Conservation (phyloP, 148 eudicot genomes). For the Arctostaphylos glauca region DNA sequence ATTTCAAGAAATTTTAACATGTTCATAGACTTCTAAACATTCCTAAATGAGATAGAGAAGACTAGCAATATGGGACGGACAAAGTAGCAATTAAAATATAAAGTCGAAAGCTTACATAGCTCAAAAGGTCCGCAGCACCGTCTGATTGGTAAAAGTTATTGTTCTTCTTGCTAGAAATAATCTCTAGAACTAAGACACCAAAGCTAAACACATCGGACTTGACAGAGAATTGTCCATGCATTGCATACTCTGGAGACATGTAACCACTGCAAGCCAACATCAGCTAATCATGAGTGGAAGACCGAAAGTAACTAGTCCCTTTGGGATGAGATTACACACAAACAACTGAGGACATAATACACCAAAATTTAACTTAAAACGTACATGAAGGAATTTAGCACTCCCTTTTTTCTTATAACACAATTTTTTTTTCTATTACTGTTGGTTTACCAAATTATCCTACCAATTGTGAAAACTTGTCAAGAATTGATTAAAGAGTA, state of each 20-base stretch:
- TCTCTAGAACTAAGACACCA: too few relatives aligned
- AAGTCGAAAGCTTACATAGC: constrained; percentile 29
- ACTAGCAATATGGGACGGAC: background rate
- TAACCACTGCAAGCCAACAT: constrained; percentile 27
- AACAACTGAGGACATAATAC: background rate
- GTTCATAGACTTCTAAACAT: background rate
- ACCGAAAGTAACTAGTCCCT: background rate
- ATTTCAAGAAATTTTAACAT: too few relatives aligned
- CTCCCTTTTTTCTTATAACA: background rate
- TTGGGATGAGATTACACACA: background rate
- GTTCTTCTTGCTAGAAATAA: too few relatives aligned
- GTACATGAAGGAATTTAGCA: background rate
- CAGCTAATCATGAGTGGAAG: background rate
- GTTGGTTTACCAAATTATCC: background rate
- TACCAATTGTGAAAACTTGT: background rate
- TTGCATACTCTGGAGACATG: constrained; percentile 31
- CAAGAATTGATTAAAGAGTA: background rate
- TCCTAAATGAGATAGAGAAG: background rate
- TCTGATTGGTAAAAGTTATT: too few relatives aligned
- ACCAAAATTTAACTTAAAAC: background rate
- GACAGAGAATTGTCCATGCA: constrained; percentile 45
- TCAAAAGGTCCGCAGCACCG: constrained; percentile 11
- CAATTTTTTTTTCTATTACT: too few relatives aligned
- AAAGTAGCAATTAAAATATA: background rate
- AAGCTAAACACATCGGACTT: too few relatives aligned